Base-by-base conservation (phyloP, 2,329 filamentous ascomycete genomes). In the Fusarium falciforme region DNA sequence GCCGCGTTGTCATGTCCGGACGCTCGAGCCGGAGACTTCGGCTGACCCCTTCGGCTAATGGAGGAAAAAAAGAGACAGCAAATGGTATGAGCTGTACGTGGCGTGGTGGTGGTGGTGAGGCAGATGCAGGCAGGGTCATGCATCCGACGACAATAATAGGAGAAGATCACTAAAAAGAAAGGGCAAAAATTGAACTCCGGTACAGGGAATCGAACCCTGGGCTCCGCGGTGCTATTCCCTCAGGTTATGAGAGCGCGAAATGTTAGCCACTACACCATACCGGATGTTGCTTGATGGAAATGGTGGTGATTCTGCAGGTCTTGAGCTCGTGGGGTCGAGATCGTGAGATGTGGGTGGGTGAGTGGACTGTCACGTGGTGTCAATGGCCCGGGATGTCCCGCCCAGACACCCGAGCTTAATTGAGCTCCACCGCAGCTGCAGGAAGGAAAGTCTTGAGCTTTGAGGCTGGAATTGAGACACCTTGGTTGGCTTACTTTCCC, bases 251-350 rank as follows among this genome's bases (percentile, higher is more conserved):
- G 78, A 80, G 78, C 78, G 78, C 77, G 77, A 80, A 80, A 80
- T 80, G 78, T 80, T 80, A 77, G 77, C 78, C 78, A 80, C 78
- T 80, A 80, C 78, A 80, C 78, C 78, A 80, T 79, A 80, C 78
- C 78, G 78, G 78, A 80, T 58, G 17, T 29, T 58, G 20, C 10
- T 58, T 58, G 35, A 29, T 49, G 31, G n/a, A 2, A 5, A 4
- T n/a, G 52, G 4, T n/a, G 14, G 20, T n/a, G 20, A 36, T 22
- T 17, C 25, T 36, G 31, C 20, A 36, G 14, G 7, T 11, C 31
- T 31, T 60, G 14, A 14, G 17, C 14, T 22, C 12, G 14, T 57
- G 54, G 20, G 31, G 22, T 17, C 4, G 20, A 52, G 25, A 52
- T 52, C 27, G 12, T 31, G 27, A 57, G 20, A 25, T 11, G 12